Base-by-base conservation (phyloP, 2,329 filamentous ascomycete genomes). In the Trichoderma pleuroti region DNA sequence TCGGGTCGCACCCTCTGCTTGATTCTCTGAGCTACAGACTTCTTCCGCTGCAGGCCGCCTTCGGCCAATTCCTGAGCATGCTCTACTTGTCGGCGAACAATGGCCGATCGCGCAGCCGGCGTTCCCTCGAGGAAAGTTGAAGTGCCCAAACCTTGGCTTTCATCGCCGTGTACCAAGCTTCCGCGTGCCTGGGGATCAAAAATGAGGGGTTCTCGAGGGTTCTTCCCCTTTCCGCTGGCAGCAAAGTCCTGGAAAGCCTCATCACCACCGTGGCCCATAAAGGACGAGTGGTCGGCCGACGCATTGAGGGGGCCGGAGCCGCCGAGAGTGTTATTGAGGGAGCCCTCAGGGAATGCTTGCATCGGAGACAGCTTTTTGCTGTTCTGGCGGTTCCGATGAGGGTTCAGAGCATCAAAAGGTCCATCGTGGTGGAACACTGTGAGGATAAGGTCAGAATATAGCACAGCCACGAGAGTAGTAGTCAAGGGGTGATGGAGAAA, bases 351-450 rank as follows among this genome's bases (percentile, higher is more conserved):
- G 81, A 98, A 99, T 2, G 96, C 96, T 79, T 97, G 91, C 93
- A 99, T 98, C 0, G 96, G 96, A 8, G 96, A 94, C 68, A 72
- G 32, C n/a, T 92, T 90, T 72, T 91, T 89, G 77, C 91, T 90
- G 76, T 91, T 93, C 78, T 92, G 92, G 71, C 93, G 90, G 81
- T 98, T 99, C 74, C 96, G 93, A 80, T 97, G 92, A 5, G 96
- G 94, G 80, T 97, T 97, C 80, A 96, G 93, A 24, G 96, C 96
- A 81, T 99, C 96, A 77, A 98, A 99, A 5, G 96, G 96, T 1
- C 96, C 96, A 77, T 98, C 96, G 78, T 99, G 96, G 77, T 99
- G 96, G 82, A 98, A 97, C 75, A 97, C 94, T 97, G 76, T 5
- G 18, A 12, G 16, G 10, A 56, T 68, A 36, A n/a, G 34, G n/a